Conservation (phyloP, 495 filamentous ascomycete genomes). For the Penicillium atrosanguineum region DNA sequence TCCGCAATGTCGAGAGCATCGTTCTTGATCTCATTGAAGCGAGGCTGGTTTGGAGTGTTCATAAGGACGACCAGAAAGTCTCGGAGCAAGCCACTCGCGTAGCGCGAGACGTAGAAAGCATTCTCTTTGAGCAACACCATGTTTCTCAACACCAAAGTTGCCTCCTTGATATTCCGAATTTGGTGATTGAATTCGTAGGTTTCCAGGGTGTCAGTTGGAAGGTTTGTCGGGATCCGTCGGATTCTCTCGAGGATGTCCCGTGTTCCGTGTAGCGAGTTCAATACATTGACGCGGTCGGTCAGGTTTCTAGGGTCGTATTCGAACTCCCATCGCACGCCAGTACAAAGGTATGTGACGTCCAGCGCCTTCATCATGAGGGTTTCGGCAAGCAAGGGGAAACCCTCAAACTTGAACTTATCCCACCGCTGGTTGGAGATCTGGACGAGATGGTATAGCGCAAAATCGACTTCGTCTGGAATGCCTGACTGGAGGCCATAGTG, state of each 20-base stretch:
- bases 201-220: constrained; percentile 67
- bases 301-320: constrained; percentile 58
- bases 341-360: constrained; percentile 70
- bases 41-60: constrained; percentile 70
- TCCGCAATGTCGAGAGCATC: constrained; percentile 92
- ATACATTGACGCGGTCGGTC: constrained; percentile 64
- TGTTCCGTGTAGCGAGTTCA: constrained; percentile 65
- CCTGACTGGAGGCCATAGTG: constrained; percentile 76
- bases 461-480: constrained; percentile 78
- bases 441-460: constrained; percentile 86
- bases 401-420: constrained; percentile 93
- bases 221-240: constrained; percentile 51
- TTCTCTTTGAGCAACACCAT: constrained; percentile 91
- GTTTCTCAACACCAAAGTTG: constrained; percentile 84
- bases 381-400: constrained; percentile 86
- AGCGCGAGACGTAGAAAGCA: constrained; percentile 72
- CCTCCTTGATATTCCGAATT: constrained; percentile 77
- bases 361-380: constrained; percentile 81
- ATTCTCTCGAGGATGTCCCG: constrained; percentile 70
- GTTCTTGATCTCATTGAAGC: constrained; percentile 82
- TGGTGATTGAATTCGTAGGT: constrained; percentile 67
- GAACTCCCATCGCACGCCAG: constrained; percentile 77
- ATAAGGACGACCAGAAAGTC: constrained; percentile 80
- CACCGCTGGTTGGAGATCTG: constrained; percentile 93
- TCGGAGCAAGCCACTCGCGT: constrained; percentile 61